phyloP scores from a whole-genome alignment of 1,284 basidiomycete genomes.

The Cryptococcus hybrid region DNA sequence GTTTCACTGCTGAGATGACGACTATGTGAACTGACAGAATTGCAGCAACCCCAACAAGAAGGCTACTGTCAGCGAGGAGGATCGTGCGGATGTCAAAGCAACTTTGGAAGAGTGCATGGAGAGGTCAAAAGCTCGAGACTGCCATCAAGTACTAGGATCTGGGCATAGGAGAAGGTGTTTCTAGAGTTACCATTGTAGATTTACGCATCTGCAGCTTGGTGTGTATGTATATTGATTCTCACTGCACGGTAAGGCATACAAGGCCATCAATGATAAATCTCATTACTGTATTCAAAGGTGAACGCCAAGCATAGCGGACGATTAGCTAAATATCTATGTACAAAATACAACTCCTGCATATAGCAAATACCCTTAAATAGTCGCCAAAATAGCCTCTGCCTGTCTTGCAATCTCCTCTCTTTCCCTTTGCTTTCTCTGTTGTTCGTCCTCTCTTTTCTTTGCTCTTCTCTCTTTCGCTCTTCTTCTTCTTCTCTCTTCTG shows the following conservation, averaged over 20 bases:
- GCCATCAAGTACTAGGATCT: slow-evolving; percentile 17
- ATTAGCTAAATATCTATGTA: neutral
- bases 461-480: slow-evolving; percentile 33
- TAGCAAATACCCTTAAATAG: slow-evolving; percentile 13
- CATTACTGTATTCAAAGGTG: too few species aligned
- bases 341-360: neutral
- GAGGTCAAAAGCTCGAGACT: slow-evolving; percentile 68
- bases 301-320: neutral
- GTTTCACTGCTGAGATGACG: slow-evolving; percentile 4
- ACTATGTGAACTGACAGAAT: slow-evolving; percentile 45
- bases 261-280: too few species aligned
- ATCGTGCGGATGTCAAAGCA: slow-evolving; percentile 60
- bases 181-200: neutral
- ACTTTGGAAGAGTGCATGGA: slow-evolving; percentile 70
- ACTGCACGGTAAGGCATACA: too few species aligned
- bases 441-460: slow-evolving; percentile 35
- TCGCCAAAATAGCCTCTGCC: slow-evolving; percentile 44
- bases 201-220: slow-evolving; percentile 1
- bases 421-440: slow-evolving; percentile 35
- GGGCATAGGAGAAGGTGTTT: neutral
- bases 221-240: slow-evolving; percentile 16
- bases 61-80: slow-evolving; percentile 48
- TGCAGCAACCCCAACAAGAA: slow-evolving; percentile 48
- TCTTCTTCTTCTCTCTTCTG: slow-evolving; percentile 38
- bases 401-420: slow-evolving; percentile 39